phyloP scores from a whole-genome alignment of 768 basidiomycete species.

The Kwoniella pini region DNA sequence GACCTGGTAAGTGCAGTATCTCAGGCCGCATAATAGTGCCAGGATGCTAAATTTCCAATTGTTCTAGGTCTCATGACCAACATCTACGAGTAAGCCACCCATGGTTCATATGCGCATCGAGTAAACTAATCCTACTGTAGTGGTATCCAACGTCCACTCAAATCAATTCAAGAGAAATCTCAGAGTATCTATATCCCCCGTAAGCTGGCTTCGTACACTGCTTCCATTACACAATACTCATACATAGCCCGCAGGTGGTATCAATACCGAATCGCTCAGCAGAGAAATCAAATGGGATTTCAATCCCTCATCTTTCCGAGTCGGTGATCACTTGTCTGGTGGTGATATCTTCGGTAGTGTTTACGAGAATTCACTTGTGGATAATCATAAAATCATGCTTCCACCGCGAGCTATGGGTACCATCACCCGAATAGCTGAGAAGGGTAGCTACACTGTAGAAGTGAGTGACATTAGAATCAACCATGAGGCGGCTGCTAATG shows the following conservation, averaged over 20 bases:
- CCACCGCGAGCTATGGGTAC: constrained; percentile 91
- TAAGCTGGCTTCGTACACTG: constrained; percentile 22
- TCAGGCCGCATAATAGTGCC: background rate
- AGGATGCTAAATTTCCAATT: constrained; percentile 14
- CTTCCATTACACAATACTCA: background rate
- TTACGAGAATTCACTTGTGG: constrained; percentile 94
- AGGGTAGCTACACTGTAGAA: constrained; percentile 87
- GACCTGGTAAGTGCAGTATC: constrained; percentile 70
- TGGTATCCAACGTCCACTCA: constrained; percentile 86
- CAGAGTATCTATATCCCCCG: constrained; percentile 97
- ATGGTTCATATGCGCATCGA: background rate
- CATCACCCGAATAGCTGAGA: constrained; percentile 87
- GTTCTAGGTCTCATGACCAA: constrained; percentile 93
- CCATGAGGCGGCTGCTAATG: background rate
- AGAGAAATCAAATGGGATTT: constrained; percentile 93
- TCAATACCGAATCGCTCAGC: constrained; percentile 94
- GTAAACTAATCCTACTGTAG: constrained; percentile 21
- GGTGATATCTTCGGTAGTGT: constrained; percentile 95
- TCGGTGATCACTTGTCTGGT: constrained; percentile 95
- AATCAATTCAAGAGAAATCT: constrained; percentile 92
- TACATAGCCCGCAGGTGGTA: constrained; percentile 66
- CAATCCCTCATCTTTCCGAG: constrained; percentile 75
- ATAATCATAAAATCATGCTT: constrained; percentile 97
- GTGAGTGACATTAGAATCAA: constrained; percentile 58
- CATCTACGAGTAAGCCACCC: constrained; percentile 69